Evolutionary conservation across 2,329 filamentous ascomycete species (phyloP).

Genomic region (Penicillium nordicum): DNA sequence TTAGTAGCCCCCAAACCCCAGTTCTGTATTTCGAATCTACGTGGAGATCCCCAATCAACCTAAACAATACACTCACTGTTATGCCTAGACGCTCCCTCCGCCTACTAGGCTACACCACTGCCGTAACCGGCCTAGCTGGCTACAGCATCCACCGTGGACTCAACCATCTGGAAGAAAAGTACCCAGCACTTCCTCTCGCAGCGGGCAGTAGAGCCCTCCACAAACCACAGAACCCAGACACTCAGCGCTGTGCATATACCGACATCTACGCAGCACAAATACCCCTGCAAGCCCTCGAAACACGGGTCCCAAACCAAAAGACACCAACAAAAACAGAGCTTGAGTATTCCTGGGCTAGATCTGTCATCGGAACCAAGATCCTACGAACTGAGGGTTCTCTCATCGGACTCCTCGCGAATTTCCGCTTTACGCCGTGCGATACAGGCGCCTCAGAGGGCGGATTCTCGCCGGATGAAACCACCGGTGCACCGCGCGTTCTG

Average conservation of each 20-base stretch:
- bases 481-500: conserved; percentile 9
- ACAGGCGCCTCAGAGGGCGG: conserved; percentile 9
- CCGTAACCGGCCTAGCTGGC: conserved; percentile 11
- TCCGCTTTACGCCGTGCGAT: conserved; percentile 20
- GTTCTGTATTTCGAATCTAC: background rate
- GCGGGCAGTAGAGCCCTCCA: conserved; percentile 19
- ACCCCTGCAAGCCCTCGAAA: conserved; percentile 15
- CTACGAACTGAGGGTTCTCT: conserved; percentile 20
- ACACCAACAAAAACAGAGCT: conserved; percentile 10
- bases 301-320: background rate
- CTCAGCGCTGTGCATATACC: conserved; percentile 23
- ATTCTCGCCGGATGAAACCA: conserved; percentile 7
- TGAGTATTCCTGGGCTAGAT: conserved; percentile 23
- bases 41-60: no score
- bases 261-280: conserved; percentile 27
- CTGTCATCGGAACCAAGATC: conserved; percentile 15
- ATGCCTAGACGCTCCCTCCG: conserved; percentile 6
- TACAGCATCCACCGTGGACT: conserved; percentile 24
- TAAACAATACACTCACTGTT: background rate
- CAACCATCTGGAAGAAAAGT: conserved; percentile 25
- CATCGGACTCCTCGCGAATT: conserved; percentile 11
- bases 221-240: conserved; percentile 13
- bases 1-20: background rate
- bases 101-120: conserved; percentile 11
- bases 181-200: conserved; percentile 19